A percentile compares a stretch with the other conserved stretches of the same genome.
Evolutionary conservation across 179 eudicot species (phyloP).

Genomic region (Drosera spatulata): DNA sequence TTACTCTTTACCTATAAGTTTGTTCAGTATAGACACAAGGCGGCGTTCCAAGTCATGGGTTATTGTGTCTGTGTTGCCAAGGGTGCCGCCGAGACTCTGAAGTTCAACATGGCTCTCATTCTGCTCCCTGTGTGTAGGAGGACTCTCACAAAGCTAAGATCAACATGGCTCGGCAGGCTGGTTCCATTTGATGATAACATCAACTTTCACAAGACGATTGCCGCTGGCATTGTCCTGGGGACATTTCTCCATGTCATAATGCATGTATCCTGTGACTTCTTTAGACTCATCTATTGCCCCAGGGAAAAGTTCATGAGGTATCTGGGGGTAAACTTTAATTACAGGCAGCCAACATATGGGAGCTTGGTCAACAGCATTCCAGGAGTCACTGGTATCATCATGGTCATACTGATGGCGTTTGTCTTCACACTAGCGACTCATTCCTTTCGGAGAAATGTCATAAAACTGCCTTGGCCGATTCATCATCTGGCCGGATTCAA

Average conservation of each 20-base stretch:
- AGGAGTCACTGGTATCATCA: slow-evolving; percentile 63
- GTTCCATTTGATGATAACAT: slow-evolving; percentile 88
- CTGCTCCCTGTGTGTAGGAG: slow-evolving; percentile 89
- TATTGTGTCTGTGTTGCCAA: slow-evolving; percentile 83
- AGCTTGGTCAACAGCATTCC: slow-evolving; percentile 38
- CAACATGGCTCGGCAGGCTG: slow-evolving; percentile 48
- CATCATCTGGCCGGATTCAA: slow-evolving; percentile 80
- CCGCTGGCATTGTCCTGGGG: slow-evolving; percentile 51
- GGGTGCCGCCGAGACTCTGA: slow-evolving; percentile 83
- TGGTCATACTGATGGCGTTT: slow-evolving; percentile 64
- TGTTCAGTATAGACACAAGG: slow-evolving; percentile 17
- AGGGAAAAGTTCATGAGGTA: slow-evolving; percentile 19
- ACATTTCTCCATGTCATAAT: slow-evolving; percentile 40
- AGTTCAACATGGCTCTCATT: slow-evolving; percentile 91
- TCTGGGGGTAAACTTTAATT: slow-evolving; percentile 40
- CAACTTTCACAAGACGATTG: slow-evolving; percentile 80
- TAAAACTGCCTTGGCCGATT: slow-evolving; percentile 73
- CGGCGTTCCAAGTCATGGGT: slow-evolving; percentile 56
- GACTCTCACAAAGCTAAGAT: slow-evolving; percentile 74
- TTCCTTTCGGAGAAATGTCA: slow-evolving; percentile 76
- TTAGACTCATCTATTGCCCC: slow-evolving; percentile 36
- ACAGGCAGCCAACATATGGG: slow-evolving; percentile 53
- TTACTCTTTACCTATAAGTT: slow-evolving; percentile 59
- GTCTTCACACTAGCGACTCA: slow-evolving; percentile 74
- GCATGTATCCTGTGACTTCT: slow-evolving; percentile 21